Conservation (phyloP, 108 stramenopile species). For the Cylindrotheca closterium region DNA sequence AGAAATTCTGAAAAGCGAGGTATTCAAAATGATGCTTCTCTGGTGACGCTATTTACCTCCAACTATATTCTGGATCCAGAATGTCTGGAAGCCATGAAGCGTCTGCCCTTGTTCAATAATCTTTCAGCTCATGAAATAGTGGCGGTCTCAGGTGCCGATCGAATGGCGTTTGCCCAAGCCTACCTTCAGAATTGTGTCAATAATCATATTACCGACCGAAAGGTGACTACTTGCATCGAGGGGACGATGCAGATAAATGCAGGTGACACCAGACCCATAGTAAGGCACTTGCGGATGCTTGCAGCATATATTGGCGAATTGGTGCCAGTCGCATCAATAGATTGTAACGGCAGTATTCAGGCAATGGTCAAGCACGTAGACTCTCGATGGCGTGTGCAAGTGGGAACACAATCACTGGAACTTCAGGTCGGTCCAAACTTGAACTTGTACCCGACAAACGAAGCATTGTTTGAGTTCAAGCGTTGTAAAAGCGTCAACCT, state of each 20-base stretch:
- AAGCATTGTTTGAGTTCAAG: conserved; percentile 23
- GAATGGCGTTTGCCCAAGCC: conserved; percentile 38
- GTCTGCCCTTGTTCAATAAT: conserved; percentile 46
- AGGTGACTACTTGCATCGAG: conserved; percentile 4
- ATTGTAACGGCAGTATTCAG: conserved; percentile 11
- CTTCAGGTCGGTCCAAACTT: conserved; percentile 27
- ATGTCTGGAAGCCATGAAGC: conserved; percentile 28
- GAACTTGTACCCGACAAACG: conserved; percentile 29
- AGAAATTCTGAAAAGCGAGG: conserved; percentile 55
- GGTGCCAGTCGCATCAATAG: conserved; percentile 10
- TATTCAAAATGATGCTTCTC: conserved; percentile 26
- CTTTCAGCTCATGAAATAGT: conserved; percentile 32
- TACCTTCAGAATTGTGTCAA: conserved; percentile 41
- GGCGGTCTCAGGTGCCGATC: conserved; percentile 41
- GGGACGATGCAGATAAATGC: conserved; percentile 34
- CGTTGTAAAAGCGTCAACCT: conserved; percentile 10
- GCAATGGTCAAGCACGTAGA: conserved; percentile 6
- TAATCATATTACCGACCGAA: conserved; percentile 16
- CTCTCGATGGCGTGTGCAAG: not conserved
- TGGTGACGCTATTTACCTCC: conserved; percentile 56
- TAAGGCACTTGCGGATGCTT: conserved; percentile 52
- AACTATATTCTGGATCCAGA: conserved; percentile 45
- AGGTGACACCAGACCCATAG: conserved; percentile 57
- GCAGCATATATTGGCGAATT: conserved; percentile 33
- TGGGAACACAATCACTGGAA: conserved; percentile 6